Evolutionary conservation across 441 rosid genomes (phyloP).

Genomic region (Hura crepitans): DNA sequence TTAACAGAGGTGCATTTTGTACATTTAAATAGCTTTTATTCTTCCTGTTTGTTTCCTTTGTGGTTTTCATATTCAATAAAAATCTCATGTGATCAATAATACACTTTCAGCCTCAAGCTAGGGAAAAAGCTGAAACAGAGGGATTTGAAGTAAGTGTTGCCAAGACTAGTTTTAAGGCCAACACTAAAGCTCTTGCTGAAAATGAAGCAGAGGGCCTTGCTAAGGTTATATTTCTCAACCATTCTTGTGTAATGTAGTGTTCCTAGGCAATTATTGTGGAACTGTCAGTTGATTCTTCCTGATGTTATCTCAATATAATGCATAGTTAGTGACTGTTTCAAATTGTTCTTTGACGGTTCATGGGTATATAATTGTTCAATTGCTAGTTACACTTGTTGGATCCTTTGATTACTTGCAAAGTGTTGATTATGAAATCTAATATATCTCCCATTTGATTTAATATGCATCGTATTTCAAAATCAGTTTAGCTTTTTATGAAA

Average conservation of each 20-base stretch:
- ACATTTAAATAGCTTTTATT: neutral
- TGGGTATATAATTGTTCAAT: neutral
- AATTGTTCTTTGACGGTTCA: neutral
- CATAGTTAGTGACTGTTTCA: conserved; percentile 1
- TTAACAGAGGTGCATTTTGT: conserved; percentile 58
- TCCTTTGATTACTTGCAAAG: neutral
- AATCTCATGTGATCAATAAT: neutral
- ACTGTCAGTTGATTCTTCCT: neutral
- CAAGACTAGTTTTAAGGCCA: conserved; percentile 96
- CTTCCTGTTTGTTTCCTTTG: neutral
- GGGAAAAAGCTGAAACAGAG: conserved; percentile 80
- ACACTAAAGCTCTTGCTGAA: conserved; percentile 94
- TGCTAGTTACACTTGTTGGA: conserved; percentile 2
- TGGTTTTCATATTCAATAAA: neutral
- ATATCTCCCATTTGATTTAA: neutral
- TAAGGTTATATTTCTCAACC: conserved; percentile 47
- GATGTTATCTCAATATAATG: neutral
- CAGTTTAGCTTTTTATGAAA: neutral
- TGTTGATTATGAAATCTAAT: neutral
- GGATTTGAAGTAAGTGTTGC: conserved; percentile 82
- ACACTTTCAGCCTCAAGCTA: conserved; percentile 91
- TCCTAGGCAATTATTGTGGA: neutral
- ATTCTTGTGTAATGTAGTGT: neutral
- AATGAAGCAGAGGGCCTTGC: conserved; percentile 97
- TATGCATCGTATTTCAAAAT: neutral